phyloP scores from a whole-genome alignment of 2,329 filamentous ascomycete genomes.

The Sporothrix inflata region DNA sequence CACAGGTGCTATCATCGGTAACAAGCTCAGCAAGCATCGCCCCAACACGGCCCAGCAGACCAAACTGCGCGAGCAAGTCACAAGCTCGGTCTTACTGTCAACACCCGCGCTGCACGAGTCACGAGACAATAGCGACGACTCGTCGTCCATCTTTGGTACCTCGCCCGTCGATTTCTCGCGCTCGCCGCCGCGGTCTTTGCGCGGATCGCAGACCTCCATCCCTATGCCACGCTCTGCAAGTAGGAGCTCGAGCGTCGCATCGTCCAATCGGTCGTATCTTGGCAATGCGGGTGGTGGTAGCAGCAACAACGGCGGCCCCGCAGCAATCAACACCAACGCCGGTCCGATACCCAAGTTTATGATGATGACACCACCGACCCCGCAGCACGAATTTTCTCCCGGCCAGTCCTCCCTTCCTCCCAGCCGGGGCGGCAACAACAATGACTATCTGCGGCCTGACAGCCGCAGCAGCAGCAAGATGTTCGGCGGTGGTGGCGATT shows the following conservation, averaged over 20 bases:
- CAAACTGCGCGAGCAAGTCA: conserved; percentile 82
- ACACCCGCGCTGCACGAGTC: conserved; percentile 47
- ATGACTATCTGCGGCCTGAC: conserved; percentile 36
- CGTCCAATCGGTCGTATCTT: conserved; percentile 49
- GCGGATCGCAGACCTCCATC: conserved; percentile 54
- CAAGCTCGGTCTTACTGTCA: conserved; percentile 67
- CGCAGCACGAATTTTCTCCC: conserved; percentile 33
- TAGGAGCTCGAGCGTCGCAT: conserved; percentile 57
- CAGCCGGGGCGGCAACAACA: conserved; percentile 28
- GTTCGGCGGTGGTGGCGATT: conserved; percentile 27
- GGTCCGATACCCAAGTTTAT: conserved; percentile 47
- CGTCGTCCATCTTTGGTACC: conserved; percentile 56
- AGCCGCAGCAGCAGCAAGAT: conserved; percentile 30
- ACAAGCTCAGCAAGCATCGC: conserved; percentile 90
- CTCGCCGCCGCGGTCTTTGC: conserved; percentile 59
- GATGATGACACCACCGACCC: conserved; percentile 54
- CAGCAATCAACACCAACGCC: conserved; percentile 28
- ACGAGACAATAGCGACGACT: conserved; percentile 58
- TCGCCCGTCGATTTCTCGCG: conserved; percentile 62
- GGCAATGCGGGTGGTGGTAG: conserved; percentile 31
- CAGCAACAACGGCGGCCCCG: not conserved
- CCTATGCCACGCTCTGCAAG: conserved; percentile 51
- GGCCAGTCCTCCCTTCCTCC: conserved; percentile 13
- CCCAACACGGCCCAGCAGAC: conserved; percentile 78
- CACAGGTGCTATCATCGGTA: conserved; percentile 93